phyloP scores from a whole-genome alignment of 768 basidiomycete genomes.

The Epithele typhae region DNA sequence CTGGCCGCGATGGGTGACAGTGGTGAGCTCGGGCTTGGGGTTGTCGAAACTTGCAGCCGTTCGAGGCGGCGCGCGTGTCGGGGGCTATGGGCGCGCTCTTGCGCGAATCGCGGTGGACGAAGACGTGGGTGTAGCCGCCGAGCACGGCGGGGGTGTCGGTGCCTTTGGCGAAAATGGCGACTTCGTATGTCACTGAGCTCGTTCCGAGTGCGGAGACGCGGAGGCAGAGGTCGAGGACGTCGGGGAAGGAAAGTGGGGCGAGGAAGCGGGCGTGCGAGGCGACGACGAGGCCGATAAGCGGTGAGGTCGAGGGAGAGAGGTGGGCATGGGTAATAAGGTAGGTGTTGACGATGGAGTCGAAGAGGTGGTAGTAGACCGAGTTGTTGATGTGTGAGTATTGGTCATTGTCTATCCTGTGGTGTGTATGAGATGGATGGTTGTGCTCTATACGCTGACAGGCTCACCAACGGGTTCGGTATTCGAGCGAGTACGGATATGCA shows the following conservation, averaged over 20 bases:
- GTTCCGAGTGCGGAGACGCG: constrained; percentile 63
- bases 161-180: constrained; percentile 63
- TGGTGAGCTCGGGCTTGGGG: too few species aligned
- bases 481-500: constrained; percentile 57
- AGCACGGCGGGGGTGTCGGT: constrained; percentile 34
- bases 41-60: constrained; percentile 48
- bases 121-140: constrained; percentile 77
- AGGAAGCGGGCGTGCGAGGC: constrained; percentile 80
- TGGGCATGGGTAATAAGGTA: constrained; percentile 68
- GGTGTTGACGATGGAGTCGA: constrained; percentile 78
- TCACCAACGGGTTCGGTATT: constrained; percentile 70
- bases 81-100: constrained; percentile 48
- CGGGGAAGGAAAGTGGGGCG: constrained; percentile 68
- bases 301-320: constrained; percentile 44
- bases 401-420: constrained; percentile 80
- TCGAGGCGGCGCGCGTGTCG: constrained; percentile 33
- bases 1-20: too few species aligned
- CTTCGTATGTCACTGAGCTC: constrained; percentile 76
- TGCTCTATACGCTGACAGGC: constrained; percentile 15
- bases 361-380: constrained; percentile 73
- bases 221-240: constrained; percentile 65
- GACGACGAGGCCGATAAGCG: constrained; percentile 70
- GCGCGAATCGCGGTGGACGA: constrained; percentile 58
- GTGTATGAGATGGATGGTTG: background rate
- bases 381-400: constrained; percentile 84